Percentiles rank a stretch among this genome's conserved stretches.
phyloP scores from a whole-genome alignment of 2,329 filamentous ascomycete species.

The Monosporascus cannonballus region DNA sequence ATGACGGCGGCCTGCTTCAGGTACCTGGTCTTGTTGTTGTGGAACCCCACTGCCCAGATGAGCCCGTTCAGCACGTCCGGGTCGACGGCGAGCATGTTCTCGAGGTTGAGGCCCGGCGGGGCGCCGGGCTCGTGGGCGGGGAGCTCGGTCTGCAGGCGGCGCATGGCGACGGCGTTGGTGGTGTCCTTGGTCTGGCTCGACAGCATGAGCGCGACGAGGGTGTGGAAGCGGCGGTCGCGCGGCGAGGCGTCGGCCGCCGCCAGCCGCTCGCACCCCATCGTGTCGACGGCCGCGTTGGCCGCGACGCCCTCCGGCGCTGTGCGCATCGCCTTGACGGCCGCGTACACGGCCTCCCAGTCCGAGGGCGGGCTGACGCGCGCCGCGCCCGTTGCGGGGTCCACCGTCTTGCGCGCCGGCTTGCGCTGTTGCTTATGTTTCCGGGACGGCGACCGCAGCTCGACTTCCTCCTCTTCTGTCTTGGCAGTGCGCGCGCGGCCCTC shows the following conservation, averaged over 20 bases:
- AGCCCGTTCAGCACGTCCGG: constrained; percentile 61
- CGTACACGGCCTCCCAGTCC: constrained; percentile 71
- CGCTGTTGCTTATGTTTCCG: constrained; percentile 8
- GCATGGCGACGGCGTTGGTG: constrained; percentile 79
- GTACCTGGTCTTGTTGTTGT: constrained; percentile 87
- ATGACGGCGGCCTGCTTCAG: constrained; percentile 72
- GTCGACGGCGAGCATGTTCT: constrained; percentile 69
- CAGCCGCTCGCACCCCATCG: constrained; percentile 87
- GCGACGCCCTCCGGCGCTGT: constrained; percentile 41
- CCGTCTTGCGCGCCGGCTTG: constrained; percentile 20
- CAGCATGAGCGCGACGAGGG: constrained; percentile 81
- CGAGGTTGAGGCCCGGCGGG: constrained; percentile 57
- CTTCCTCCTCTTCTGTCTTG: constrained; percentile 11
- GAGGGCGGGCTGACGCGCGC: constrained; percentile 17
- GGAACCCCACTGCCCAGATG: constrained; percentile 83
- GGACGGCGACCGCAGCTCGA: constrained; percentile 1
- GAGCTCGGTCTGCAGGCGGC: constrained; percentile 68
- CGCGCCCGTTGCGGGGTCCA: constrained; percentile 15
- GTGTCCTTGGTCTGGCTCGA: constrained; percentile 92
- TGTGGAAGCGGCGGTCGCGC: constrained; percentile 70
- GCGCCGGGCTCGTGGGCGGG: constrained; percentile 41
- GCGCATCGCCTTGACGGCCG: constrained; percentile 71
- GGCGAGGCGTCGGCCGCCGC: constrained; percentile 46
- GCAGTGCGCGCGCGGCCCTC: background rate
- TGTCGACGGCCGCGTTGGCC: constrained; percentile 82